phyloP scores from a whole-genome alignment of 1,284 basidiomycete species.

The Phellinidium pouzarii region DNA sequence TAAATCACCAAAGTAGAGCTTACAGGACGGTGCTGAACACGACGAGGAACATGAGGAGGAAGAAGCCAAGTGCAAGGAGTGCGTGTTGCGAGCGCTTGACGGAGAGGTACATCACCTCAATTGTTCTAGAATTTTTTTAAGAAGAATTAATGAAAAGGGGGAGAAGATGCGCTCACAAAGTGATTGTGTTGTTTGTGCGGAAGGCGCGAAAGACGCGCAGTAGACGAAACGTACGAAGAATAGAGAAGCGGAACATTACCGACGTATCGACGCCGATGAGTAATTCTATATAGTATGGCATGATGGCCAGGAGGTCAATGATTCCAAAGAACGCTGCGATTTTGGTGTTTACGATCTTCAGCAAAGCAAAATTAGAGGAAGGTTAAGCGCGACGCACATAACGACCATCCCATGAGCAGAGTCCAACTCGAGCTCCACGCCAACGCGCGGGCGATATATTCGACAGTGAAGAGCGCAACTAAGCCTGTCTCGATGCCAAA shows the following conservation, averaged over 20 bases:
- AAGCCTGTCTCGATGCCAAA: slow-evolving; percentile 73
- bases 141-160: neutral
- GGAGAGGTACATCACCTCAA: slow-evolving; percentile 91
- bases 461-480: slow-evolving; percentile 78
- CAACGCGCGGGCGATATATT: slow-evolving; percentile 59
- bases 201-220: slow-evolving; percentile 85
- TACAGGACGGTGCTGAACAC: slow-evolving; percentile 82
- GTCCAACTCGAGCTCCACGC: slow-evolving; percentile 62
- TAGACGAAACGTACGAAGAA: slow-evolving; percentile 75
- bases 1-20: slow-evolving; percentile 24
- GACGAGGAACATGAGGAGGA: slow-evolving; percentile 80
- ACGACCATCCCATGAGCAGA: slow-evolving; percentile 55
- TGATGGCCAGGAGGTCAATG: slow-evolving; percentile 75
- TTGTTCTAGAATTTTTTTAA: slow-evolving; percentile 48
- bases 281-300: slow-evolving; percentile 85
- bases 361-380: neutral
- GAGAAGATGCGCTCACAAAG: slow-evolving; percentile 51
- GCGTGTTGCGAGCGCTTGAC: slow-evolving; percentile 81
- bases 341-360: neutral
- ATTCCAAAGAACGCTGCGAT: slow-evolving; percentile 74
- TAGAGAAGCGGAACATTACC: slow-evolving; percentile 83
- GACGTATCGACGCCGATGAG: slow-evolving; percentile 83
- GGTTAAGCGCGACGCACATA: slow-evolving; percentile 43
- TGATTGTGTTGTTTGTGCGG: slow-evolving; percentile 73
- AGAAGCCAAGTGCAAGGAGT: slow-evolving; percentile 78